Conservation (phyloP, 2,329 filamentous ascomycete species). For the Colletotrichum nymphaeae region DNA sequence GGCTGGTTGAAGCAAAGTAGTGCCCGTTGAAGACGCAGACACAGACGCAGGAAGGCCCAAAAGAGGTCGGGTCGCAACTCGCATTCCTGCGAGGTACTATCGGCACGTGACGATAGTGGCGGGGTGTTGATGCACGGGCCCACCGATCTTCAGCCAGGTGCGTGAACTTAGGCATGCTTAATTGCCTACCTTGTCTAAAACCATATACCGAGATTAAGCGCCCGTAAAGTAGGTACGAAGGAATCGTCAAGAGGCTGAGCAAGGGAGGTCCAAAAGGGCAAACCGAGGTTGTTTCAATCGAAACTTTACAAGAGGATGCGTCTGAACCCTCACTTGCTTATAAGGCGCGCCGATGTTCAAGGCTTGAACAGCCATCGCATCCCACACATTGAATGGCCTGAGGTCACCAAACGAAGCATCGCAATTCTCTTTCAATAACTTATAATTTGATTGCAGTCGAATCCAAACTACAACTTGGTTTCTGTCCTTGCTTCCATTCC, state of each 20-base stretch:
- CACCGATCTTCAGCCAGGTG: neutral
- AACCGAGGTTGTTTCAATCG: conserved; percentile 18
- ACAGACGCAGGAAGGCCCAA: conserved; percentile 22
- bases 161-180: neutral
- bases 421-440: neutral
- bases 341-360: neutral
- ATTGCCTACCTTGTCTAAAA: neutral
- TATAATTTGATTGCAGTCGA: conserved; percentile 2
- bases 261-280: neutral
- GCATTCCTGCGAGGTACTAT: neutral
- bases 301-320: conserved; percentile 11
- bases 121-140: neutral
- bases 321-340: neutral
- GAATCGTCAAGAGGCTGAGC: neutral
- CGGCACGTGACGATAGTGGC: conserved; percentile 27
- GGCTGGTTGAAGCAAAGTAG: conserved; percentile 8
- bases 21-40: conserved; percentile 1
- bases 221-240: neutral
- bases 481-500: conserved; percentile 6
- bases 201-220: neutral
- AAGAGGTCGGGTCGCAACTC: conserved; percentile 28
- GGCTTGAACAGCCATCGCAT: neutral
- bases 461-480: conserved; percentile 8
- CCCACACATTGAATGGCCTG: neutral
- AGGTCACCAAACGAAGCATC: neutral